Percentiles rank a stretch among this genome's conserved stretches.
Conservation (phyloP, 768 basidiomycete species). For the Pseudohyphozyma bogoriensis region DNA sequence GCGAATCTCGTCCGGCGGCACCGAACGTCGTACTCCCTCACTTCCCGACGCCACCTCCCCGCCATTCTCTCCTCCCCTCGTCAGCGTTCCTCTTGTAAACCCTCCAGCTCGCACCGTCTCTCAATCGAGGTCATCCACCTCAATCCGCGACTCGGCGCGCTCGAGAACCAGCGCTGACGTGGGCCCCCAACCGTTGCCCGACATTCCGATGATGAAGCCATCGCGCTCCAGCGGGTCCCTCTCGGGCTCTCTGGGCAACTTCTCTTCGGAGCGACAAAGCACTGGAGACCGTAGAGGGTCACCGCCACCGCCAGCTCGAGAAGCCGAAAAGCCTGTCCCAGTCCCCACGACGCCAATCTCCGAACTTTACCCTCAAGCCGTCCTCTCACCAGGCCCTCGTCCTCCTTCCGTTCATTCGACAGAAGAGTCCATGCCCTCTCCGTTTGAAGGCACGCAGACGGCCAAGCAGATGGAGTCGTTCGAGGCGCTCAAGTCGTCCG, state of each 20-base stretch:
- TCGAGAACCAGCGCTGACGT: too few species aligned
- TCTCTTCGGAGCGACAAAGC: background rate
- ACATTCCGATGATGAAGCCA: background rate
- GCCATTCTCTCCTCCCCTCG: too few species aligned
- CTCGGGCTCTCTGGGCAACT: background rate
- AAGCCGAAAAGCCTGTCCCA: background rate
- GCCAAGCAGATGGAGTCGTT: slow-evolving; percentile 46
- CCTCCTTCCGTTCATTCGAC: slow-evolving; percentile 28
- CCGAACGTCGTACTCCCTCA: too few species aligned
- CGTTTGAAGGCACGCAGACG: background rate
- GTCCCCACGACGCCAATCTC: background rate
- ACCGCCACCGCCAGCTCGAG: background rate
- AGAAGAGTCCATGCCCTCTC: background rate
- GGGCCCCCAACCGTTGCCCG: background rate
- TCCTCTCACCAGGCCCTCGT: slow-evolving; percentile 41
- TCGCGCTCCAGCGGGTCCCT: background rate
- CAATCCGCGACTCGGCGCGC: too few species aligned
- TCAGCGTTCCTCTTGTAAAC: too few species aligned
- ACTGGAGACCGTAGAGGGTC: background rate
- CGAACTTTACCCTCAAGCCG: background rate
- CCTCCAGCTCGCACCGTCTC: too few species aligned
- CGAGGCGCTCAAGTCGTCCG: slow-evolving; percentile 76
- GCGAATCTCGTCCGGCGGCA: too few species aligned
- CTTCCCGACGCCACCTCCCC: too few species aligned
- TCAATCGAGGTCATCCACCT: too few species aligned